Evolutionary conservation across 306 rosid genomes (phyloP).

Genomic region (Crotalaria pallida): DNA sequence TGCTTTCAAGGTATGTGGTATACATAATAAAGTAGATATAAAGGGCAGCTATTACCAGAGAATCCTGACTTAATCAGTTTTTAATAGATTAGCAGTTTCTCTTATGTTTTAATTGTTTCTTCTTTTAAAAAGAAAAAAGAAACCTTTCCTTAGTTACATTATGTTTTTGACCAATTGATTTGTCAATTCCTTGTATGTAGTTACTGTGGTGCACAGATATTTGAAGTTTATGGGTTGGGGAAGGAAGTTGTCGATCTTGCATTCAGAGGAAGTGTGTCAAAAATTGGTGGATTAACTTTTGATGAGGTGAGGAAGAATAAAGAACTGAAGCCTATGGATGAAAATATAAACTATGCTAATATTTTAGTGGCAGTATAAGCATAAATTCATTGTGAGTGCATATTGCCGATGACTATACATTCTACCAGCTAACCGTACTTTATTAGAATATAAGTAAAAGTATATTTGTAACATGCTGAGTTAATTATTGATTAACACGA

Average conservation of each 20-base stretch:
- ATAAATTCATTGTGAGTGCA: background rate
- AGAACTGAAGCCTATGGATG: conserved; percentile 11
- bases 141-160: conserved; percentile 3
- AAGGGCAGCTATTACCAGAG: background rate
- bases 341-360: conserved; percentile 5
- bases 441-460: background rate
- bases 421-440: background rate
- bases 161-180: conserved; percentile 21
- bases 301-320: conserved; percentile 75
- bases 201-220: conserved; percentile 98
- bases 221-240: conserved; percentile 94
- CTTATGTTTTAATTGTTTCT: background rate
- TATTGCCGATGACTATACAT: background rate
- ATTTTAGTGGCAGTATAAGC: background rate
- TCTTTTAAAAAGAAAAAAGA: background rate
- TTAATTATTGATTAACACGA: no score
- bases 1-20: conserved; percentile 79
- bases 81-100: conserved; percentile 3
- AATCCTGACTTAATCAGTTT: background rate
- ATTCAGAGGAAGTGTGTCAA: conserved; percentile 86
- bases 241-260: conserved; percentile 84
- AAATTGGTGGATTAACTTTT: conserved; percentile 89
- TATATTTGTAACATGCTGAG: no score
- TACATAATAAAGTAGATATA: background rate
- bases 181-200: conserved; percentile 40